Conservation (phyloP, 1,284 basidiomycete species). For the Leccinum fuscescens region DNA sequence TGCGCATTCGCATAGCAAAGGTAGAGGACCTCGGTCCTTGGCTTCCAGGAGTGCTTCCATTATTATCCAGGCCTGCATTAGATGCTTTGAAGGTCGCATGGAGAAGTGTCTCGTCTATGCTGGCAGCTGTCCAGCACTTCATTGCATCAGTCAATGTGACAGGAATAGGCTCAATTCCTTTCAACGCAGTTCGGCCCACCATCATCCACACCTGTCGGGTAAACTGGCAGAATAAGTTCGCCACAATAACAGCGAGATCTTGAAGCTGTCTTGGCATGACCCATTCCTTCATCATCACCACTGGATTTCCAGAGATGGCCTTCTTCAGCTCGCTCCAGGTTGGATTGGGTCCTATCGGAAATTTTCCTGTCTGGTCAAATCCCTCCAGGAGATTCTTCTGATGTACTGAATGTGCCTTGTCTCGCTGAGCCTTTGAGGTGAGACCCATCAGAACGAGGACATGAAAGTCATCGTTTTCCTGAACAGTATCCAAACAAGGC, state of each 20-base stretch:
- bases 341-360: conserved; percentile 1
- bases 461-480: neutral
- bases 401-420: neutral
- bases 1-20: neutral
- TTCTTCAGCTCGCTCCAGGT: conserved; percentile 10
- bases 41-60: neutral
- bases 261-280: neutral
- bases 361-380: neutral
- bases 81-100: neutral
- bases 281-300: conserved; percentile 8
- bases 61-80: conserved; percentile 1
- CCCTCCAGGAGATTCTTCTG: neutral
- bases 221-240: conserved; percentile 5
- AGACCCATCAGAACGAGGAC: conserved; percentile 8
- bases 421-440: neutral
- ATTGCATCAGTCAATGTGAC: conserved; percentile 1
- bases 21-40: neutral
- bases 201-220: conserved; percentile 14
- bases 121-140: conserved; percentile 8
- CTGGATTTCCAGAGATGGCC: neutral
- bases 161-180: conserved; percentile 1
- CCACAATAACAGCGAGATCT: neutral
- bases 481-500: neutral
- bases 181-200: neutral
- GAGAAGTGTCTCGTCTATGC: conserved; percentile 2